Base-by-base conservation (phyloP, 257 asterid species). In the Leptodermis oblonga region DNA sequence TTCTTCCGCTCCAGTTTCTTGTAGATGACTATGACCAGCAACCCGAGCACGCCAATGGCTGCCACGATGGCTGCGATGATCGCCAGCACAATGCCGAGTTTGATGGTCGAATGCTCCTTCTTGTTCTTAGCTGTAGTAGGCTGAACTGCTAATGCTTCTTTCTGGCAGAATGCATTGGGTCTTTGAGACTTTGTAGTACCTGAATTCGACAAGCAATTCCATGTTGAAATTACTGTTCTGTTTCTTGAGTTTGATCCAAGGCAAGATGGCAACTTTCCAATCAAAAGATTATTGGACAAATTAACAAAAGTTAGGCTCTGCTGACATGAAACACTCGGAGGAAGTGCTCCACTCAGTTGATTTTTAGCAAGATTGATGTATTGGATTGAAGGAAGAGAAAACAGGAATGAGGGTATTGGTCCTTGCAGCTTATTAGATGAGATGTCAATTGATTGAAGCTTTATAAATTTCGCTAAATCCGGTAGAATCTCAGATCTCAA, bases 81-180 rank as follows among this genome's bases (percentile, higher is more conserved):
- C 11, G 88, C 97, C 42, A 94, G 78, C 0, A 94, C 98, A 67
- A 89, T 67, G 42, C 96, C 97, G 41, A 91, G 88, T 65, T 86
- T 88, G 69, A 94, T 26, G 2, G 95, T 86, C 1, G 86, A 70
- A 41, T 79, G 34, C 56, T 71, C 46, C 56, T 75, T 59, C 30
- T 73, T 53, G 20, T 51, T 65, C 62, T 62, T 84, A 46, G 67
- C 62, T n/a, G n/a, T n/a, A 34, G 83, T 82, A 22, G 99, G 99
- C 86, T 80, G 76, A 58, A 94, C 97, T 23, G 98, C 98, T 37
- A 94, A 31, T n/a, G 99, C 99, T 69, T 91, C 90, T 45, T 88
- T 91, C 12, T 86, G 93, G 70, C 99, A 94, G 75, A 79, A 94
- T 25, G 95, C 73, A 45, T 26, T 20, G 10, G 88, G 76, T 51